Evolutionary conservation across 441 rosid species (phyloP), one percentile per base, ranked within the genome.

Genomic region (Eruca vesicaria): DNA sequence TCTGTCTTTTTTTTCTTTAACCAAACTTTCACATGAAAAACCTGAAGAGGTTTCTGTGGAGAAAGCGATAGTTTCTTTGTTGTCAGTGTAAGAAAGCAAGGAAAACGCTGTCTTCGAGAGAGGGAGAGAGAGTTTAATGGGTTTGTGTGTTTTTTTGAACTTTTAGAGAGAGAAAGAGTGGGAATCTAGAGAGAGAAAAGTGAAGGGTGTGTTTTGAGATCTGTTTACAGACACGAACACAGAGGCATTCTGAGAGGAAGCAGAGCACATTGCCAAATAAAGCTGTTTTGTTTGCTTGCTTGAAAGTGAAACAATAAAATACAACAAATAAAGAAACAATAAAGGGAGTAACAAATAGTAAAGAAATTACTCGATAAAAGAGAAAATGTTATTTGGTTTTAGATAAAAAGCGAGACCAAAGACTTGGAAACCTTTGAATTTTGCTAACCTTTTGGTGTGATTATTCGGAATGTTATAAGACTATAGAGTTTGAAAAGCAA

Each of bases 11-110:
- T 35, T 52, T 26, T 68, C 32, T 12, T 73, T 1, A 16, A 66
- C 84, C 85, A 82, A 82, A 83, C 86, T 84, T 67, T 89, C 89
- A 86, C 93, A 86, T 84, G 90, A 73, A 50, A 77, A 63, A 81
- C 78, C 84, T 83, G 66, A n/a, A 68, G 36, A 3, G 71, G 65
- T 52, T 36, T 20, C 50, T 69, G 71, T 43, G 78, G 29, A 69
- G 88, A 89, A 83, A 85, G 81, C 66, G 81, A 82, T 57, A 58
- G 78, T 55, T 55, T 41, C n/a, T 68, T 56, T 29, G 55, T 56
- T 29, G 55, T 43, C 64, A 53, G 63, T 16, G 58, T 21, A n/a
- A 23, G 48, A n/a, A 56, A 38, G 21, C 38, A 68, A 55, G 31
- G 8, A 32, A 23, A 23, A 23, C 26, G 26, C 26, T 23, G 26